Conservation (phyloP, 129 eudicot genomes). For the Scalesia atractyloides region DNA sequence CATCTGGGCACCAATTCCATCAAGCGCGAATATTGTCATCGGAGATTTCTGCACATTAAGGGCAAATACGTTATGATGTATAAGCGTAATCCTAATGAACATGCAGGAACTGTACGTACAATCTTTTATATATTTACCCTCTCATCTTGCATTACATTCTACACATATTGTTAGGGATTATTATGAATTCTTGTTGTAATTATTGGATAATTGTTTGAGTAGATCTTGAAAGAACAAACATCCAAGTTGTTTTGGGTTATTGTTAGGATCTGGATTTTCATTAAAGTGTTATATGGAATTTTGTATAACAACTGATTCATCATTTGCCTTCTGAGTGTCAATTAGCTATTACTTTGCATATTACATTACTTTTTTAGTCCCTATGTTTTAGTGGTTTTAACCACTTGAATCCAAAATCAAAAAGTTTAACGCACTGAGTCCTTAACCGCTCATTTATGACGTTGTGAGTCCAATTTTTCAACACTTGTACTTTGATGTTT, state of each 20-base stretch:
- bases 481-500: background rate
- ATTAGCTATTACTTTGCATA: background rate
- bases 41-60: slow-evolving; percentile 57
- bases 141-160: background rate
- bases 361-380: background rate
- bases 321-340: background rate
- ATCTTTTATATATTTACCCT: background rate
- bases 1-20: slow-evolving; percentile 68
- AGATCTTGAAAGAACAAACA: background rate
- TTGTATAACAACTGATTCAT: background rate
- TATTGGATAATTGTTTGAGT: background rate
- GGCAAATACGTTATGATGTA: slow-evolving; percentile 79
- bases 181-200: background rate
- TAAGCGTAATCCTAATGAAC: slow-evolving; percentile 69
- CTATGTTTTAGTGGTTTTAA: too few relatives aligned
- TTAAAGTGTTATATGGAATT: background rate
- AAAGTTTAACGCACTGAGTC: too few relatives aligned
- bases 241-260: background rate
- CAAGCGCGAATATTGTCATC: slow-evolving; percentile 69
- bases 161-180: background rate
- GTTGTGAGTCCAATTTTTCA: too few relatives aligned
- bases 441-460: too few relatives aligned
- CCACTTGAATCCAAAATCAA: too few relatives aligned
- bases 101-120: slow-evolving; percentile 62
- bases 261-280: background rate